These are phyloP conservation scores for Cymbidium sinense DNA, from an alignment of 106 monocot species.

Conservation along the genomic window DNA sequence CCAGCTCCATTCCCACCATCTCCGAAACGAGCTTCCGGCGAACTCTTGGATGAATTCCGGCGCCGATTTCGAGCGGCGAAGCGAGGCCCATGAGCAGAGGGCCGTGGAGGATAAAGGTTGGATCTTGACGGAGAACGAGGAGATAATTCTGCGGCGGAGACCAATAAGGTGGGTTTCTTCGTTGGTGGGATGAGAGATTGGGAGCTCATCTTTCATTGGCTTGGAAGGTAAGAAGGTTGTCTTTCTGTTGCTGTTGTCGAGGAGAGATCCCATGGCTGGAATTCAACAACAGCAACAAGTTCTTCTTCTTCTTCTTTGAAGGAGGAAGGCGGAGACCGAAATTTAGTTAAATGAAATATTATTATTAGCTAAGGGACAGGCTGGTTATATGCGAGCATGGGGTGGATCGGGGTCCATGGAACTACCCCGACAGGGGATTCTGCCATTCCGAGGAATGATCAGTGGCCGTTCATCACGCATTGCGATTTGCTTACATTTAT, in stretches of 20 bases:
- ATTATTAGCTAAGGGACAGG: not conserved
- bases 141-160: slow-evolving; percentile 47
- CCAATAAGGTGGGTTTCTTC: slow-evolving; percentile 27
- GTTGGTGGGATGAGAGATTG: slow-evolving; percentile 24
- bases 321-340: not conserved
- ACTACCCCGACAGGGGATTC: too few relatives aligned
- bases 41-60: slow-evolving; percentile 44
- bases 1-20: slow-evolving; percentile 71
- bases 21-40: slow-evolving; percentile 41
- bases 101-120: slow-evolving; percentile 47
- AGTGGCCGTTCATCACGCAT: not conserved
- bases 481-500: too few relatives aligned
- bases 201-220: slow-evolving; percentile 57
- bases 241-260: slow-evolving; percentile 36
- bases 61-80: slow-evolving; percentile 64
- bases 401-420: not conserved
- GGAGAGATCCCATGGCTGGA: slow-evolving; percentile 29
- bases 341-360: not conserved
- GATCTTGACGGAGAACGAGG: slow-evolving; percentile 66
- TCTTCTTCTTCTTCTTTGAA: not conserved
- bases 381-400: not conserved
- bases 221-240: slow-evolving; percentile 50
- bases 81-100: slow-evolving; percentile 34
- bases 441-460: not conserved
- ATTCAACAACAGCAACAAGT: not conserved